These are phyloP conservation scores for Diphasiastrum complanatum DNA, from an alignment of 83 land plant genomes.

Conservation along the genomic window DNA sequence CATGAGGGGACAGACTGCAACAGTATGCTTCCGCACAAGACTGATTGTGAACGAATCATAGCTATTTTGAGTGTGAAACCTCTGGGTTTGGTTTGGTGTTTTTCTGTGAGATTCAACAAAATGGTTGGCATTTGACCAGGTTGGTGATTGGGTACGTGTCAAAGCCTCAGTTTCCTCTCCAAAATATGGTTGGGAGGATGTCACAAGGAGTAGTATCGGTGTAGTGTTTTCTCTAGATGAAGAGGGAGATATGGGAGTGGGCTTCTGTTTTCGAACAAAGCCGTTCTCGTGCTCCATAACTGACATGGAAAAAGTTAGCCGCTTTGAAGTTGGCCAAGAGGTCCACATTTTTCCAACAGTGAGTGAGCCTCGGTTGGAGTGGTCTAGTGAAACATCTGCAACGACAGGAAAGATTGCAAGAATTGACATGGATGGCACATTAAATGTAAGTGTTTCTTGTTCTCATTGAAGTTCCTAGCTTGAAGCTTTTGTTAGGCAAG, in stretches of 20 bases:
- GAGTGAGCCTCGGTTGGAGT: constrained; percentile 73
- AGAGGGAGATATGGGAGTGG: constrained; percentile 87
- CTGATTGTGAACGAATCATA: too few relatives aligned
- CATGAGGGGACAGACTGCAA: too few relatives aligned
- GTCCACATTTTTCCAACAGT: constrained; percentile 62
- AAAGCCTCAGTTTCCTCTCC: constrained; percentile 86
- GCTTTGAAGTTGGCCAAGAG: constrained; percentile 79
- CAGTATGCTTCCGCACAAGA: too few relatives aligned
- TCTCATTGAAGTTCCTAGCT: not conserved
- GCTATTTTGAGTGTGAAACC: not conserved
- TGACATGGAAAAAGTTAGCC: constrained; percentile 79
- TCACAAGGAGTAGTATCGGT: constrained; percentile 66
- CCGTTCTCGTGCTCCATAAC: constrained; percentile 78
- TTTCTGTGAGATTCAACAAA: not conserved
- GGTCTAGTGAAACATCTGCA: constrained; percentile 88
- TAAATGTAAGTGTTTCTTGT: constrained; percentile 56
- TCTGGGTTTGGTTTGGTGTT: not conserved
- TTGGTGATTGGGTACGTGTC: constrained; percentile 90
- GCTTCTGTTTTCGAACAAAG: constrained; percentile 81
- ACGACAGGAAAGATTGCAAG: constrained; percentile 71
- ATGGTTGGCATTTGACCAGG: constrained; percentile 31
- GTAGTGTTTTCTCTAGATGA: constrained; percentile 77
- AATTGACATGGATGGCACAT: constrained; percentile 91
- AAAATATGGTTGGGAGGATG: constrained; percentile 97
- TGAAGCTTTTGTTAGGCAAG: constrained; percentile 20